A percentile compares a stretch with the other conserved stretches of the same genome.
Conservation (phyloP, 163 green algal species). For the Chlamydomonas reinhardtii region DNA sequence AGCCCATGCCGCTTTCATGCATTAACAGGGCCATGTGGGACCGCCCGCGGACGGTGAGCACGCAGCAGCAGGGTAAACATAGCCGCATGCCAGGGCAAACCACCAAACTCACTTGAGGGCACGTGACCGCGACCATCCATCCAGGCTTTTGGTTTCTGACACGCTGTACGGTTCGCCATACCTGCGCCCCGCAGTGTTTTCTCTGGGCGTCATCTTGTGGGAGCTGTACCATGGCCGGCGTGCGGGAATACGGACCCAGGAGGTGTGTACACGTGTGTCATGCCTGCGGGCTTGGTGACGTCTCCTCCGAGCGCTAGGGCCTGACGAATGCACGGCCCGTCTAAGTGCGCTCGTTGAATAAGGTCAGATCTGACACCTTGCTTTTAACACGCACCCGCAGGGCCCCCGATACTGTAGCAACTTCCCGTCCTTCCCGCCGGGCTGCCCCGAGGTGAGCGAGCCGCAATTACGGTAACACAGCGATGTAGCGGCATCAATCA, state of each 20-base stretch:
- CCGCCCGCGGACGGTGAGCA: slow-evolving; percentile 6
- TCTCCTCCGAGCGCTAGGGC: no score
- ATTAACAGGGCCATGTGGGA: background rate
- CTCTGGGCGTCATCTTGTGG: slow-evolving; percentile 48
- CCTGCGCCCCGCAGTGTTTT: slow-evolving; percentile 48
- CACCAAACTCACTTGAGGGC: no score
- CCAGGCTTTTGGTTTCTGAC: background rate
- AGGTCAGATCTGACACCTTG: no score
- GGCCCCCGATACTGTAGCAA: slow-evolving; percentile 29
- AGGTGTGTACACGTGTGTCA: background rate
- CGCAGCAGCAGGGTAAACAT: no score
- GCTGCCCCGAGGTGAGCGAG: background rate
- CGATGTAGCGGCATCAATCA: no score
- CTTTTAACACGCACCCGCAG: background rate
- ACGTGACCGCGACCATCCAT: background rate
- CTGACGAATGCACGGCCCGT: slow-evolving; percentile 5
- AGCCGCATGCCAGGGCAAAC: no score
- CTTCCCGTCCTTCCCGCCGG: slow-evolving; percentile 51
- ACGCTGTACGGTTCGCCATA: background rate
- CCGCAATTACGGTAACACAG: no score
- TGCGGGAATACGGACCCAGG: background rate
- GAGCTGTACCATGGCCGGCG: slow-evolving; percentile 48
- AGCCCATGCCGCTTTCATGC: no score
- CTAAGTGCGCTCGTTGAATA: no score
- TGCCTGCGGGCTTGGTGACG: no score